phyloP scores from a whole-genome alignment of 2,329 filamentous ascomycete species.

The Colletotrichum theobromicola region DNA sequence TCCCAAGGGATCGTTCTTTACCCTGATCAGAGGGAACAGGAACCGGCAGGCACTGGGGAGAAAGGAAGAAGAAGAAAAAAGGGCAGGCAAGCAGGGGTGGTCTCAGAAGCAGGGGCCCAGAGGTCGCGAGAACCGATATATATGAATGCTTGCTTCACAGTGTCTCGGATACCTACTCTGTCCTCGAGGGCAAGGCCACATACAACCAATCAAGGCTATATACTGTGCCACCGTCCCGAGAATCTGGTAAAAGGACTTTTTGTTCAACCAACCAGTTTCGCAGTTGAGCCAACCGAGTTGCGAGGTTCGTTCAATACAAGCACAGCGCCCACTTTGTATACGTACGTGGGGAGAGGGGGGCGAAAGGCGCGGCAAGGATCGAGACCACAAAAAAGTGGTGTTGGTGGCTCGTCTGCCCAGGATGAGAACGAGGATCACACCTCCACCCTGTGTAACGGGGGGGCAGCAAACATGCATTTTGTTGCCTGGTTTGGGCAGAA shows the following conservation, averaged over 20 bases:
- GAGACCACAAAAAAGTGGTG: background rate
- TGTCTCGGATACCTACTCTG: conserved; percentile 13
- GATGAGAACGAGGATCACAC: background rate
- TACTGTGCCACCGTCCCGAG: background rate
- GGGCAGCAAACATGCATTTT: background rate
- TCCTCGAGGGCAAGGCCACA: background rate
- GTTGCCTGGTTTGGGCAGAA: background rate
- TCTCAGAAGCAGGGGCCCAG: background rate
- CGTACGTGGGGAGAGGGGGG: background rate
- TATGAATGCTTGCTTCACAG: conserved; percentile 4
- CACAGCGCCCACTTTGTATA: background rate
- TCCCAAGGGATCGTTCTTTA: background rate
- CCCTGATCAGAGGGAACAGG: background rate
- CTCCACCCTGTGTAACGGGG: background rate
- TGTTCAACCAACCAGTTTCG: background rate
- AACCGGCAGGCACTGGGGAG: background rate
- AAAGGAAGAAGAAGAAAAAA: background rate
- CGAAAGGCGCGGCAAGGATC: background rate
- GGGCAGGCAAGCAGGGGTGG: background rate
- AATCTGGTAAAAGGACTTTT: background rate
- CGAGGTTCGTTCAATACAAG: background rate
- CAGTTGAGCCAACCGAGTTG: background rate
- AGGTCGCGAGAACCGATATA: conserved; percentile 1
- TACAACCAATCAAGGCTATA: conserved; percentile 2
- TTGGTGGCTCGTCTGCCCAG: background rate